Conservation (phyloP, 164 flowering plant species). For the Magnolia officinalis region DNA sequence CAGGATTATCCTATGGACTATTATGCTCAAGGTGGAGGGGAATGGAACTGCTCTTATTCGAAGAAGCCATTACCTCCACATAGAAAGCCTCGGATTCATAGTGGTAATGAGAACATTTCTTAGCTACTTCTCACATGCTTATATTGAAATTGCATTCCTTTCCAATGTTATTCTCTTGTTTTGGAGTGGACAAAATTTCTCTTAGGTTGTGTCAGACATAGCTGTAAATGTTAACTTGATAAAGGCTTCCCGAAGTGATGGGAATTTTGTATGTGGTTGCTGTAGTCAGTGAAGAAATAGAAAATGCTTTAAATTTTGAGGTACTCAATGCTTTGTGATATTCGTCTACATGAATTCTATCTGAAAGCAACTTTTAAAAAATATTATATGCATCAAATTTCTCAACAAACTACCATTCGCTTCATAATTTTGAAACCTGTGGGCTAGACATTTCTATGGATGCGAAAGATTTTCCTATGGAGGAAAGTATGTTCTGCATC, state of each 20-base stretch:
- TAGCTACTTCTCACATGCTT: neutral
- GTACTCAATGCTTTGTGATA: neutral
- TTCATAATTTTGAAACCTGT: too few relatives aligned
- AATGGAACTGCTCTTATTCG: conserved; percentile 77
- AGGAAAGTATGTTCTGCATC: too few relatives aligned
- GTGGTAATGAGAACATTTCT: conserved; percentile 12
- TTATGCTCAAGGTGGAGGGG: conserved; percentile 96
- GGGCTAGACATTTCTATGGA: too few relatives aligned
- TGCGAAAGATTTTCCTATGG: too few relatives aligned
- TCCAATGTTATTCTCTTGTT: neutral
- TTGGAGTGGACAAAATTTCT: neutral
- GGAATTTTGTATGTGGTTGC: neutral
- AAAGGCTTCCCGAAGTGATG: neutral
- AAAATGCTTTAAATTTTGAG: neutral
- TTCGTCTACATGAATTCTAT: too few relatives aligned
- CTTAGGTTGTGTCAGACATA: neutral
- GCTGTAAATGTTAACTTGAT: neutral
- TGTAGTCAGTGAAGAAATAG: neutral
- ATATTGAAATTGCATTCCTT: neutral
- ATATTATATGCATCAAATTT: too few relatives aligned
- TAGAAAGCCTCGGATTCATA: conserved; percentile 33
- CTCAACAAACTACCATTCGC: too few relatives aligned
- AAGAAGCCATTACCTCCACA: conserved; percentile 40
- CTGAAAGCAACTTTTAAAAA: too few relatives aligned
- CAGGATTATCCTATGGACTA: conserved; percentile 94